phyloP scores from a whole-genome alignment of 2,329 filamentous ascomycete species.

The Penicillium thymicola region DNA sequence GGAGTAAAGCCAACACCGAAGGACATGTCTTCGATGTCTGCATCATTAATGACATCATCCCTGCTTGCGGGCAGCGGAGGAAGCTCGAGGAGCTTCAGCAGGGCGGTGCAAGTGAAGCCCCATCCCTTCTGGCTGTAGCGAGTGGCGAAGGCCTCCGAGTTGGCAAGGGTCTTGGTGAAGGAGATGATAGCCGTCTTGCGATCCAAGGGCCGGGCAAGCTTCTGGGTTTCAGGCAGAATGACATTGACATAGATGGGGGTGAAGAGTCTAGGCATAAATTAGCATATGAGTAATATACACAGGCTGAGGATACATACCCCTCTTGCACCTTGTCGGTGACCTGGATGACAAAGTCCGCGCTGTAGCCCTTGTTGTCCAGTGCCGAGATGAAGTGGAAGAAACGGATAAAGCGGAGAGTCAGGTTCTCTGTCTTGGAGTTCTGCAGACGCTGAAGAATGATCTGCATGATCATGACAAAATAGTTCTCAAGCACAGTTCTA shows the following conservation, averaged over 20 bases:
- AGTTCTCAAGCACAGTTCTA: slow-evolving; percentile 65
- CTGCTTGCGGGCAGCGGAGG: slow-evolving; percentile 70
- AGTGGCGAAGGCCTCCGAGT: slow-evolving; percentile 77
- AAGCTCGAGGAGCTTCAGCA: slow-evolving; percentile 85
- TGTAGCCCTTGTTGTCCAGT: slow-evolving; percentile 73
- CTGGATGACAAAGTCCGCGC: slow-evolving; percentile 86
- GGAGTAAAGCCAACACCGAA: slow-evolving; percentile 95
- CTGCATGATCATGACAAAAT: slow-evolving; percentile 75
- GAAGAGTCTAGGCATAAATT: slow-evolving; percentile 57
- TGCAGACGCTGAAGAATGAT: slow-evolving; percentile 72
- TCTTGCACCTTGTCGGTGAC: slow-evolving; percentile 78
- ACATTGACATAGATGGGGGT: slow-evolving; percentile 80
- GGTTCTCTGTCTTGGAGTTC: slow-evolving; percentile 75
- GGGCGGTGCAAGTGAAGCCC: slow-evolving; percentile 82
- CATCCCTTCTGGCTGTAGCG: slow-evolving; percentile 79
- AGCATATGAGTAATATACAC: slow-evolving; percentile 6
- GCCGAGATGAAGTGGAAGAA: slow-evolving; percentile 94
- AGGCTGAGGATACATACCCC: slow-evolving; percentile 44
- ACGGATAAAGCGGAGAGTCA: slow-evolving; percentile 81
- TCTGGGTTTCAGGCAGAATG: slow-evolving; percentile 84
- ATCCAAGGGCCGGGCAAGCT: slow-evolving; percentile 80
- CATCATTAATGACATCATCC: slow-evolving; percentile 76
- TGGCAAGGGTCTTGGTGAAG: slow-evolving; percentile 84
- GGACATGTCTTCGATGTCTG: slow-evolving; percentile 89
- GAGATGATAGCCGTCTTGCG: slow-evolving; percentile 92